These are phyloP conservation scores for Tardiomyces digboiensis DNA, from an alignment of 1,139 yeast genomes.

Conservation along the genomic window DNA sequence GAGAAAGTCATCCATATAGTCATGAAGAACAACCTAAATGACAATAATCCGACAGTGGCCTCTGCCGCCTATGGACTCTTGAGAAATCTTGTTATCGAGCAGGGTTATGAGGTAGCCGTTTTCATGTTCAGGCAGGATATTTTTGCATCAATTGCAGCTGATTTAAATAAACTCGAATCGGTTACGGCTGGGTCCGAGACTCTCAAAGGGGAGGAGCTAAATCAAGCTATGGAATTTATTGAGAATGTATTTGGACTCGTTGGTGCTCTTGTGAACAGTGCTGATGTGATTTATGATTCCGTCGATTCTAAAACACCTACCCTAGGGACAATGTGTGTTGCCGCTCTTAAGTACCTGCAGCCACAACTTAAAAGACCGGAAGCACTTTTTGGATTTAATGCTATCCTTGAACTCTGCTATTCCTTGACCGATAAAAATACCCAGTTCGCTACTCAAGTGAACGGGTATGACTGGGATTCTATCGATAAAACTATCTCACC, in stretches of 20 bases:
- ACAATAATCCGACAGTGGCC: slow-evolving; percentile 61
- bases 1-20: slow-evolving; percentile 59
- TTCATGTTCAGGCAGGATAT: slow-evolving; percentile 72
- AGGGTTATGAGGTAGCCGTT: slow-evolving; percentile 77
- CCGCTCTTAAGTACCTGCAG: background rate
- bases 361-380: background rate
- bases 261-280: slow-evolving; percentile 56
- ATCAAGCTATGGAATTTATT: slow-evolving; percentile 36
- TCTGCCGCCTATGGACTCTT: slow-evolving; percentile 75
- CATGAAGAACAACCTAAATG: slow-evolving; percentile 56
- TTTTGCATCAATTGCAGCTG: slow-evolving; percentile 48
- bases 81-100: slow-evolving; percentile 72
- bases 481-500: background rate
- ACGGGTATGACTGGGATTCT: background rate
- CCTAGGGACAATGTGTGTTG: slow-evolving; percentile 8
- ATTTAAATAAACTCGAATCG: slow-evolving; percentile 38
- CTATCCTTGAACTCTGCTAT: slow-evolving; percentile 6
- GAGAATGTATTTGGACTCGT: slow-evolving; percentile 68
- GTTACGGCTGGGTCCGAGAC: slow-evolving; percentile 1
- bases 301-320: slow-evolving; percentile 33
- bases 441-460: background rate
- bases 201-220: slow-evolving; percentile 4
- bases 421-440: slow-evolving; percentile 2
- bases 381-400: background rate
- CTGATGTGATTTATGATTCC: slow-evolving; percentile 48